Evolutionary conservation across 257 asterid species (phyloP), one percentile per base, ranked within the genome.

Genomic region (Solanum sparsipilum): DNA sequence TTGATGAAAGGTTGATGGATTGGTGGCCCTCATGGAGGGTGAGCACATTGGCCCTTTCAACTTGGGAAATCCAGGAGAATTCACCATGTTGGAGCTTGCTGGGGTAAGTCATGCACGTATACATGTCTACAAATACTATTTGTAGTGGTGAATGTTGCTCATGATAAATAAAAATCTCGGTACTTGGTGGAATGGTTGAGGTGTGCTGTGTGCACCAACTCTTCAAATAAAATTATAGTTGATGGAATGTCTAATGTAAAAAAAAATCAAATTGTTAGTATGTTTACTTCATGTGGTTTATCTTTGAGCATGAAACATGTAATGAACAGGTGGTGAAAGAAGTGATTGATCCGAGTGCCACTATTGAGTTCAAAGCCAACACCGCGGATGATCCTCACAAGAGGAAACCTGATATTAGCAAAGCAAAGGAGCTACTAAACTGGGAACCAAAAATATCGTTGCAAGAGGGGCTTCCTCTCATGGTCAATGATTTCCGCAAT

Each of bases 381-480:
- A 97, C 99, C 7, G 99, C 97, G 36, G 99, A 97, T 84, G 99
- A 95, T 90, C 99, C 99, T 89, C 99, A 97, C 87, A 96, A 96
- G 93, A 94, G 99, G 90, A 97, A 97, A 88, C 99, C 99, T 18
- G 99, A 97, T 88, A 97, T 97, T 23, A 92, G 89, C 91, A 96
- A 96, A 90, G 99, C 99, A 46, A 97, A 94, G 91, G 98, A 95
- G 63, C 94, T 95, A 70, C 94, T 97, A 79, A 94, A 97, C 89
- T 97, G 99, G 99, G 99, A 96, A 93, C 99, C 99, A 12, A 95
- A 92, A 90, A 89, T 97, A 60, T 89, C 99, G 35, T 92, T 97
- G 84, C 89, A 92, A 29, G 97, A 95, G 44, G 99, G 99, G 52
- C 91, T 97, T 90, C 98, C 99, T n/a, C 92, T 91, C 85, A 96